A percentile compares a stretch with the other conserved stretches of the same genome.
These are phyloP conservation scores for Coemansia sp. DNA, from an alignment of 371 early-diverging fungal genomes.

Conservation along the genomic window DNA sequence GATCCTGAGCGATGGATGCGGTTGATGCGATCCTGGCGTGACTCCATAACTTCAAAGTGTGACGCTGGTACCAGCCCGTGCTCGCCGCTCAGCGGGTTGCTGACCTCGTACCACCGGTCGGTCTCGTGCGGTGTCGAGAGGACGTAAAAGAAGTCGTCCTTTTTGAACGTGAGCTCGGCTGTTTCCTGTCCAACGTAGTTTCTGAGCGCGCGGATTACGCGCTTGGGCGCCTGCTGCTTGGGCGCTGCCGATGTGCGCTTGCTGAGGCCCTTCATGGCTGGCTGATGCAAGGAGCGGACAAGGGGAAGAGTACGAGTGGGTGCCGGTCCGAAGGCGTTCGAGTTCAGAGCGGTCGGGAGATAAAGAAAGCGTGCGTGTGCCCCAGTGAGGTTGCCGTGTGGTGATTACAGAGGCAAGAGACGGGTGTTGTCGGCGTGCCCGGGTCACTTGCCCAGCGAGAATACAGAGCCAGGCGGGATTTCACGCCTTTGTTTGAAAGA, in stretches of 20 bases:
- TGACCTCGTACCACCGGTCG: conserved; percentile 82
- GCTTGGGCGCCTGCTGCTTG: conserved; percentile 64
- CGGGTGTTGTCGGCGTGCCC: too few species aligned
- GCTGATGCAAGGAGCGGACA: neutral
- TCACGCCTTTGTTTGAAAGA: conserved; percentile 22
- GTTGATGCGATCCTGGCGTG: conserved; percentile 45
- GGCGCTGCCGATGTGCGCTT: conserved; percentile 34
- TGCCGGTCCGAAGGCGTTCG: neutral
- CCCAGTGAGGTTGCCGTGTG: too few species aligned
- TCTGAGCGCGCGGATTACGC: conserved; percentile 78
- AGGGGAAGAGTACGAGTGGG: neutral
- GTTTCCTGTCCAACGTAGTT: conserved; percentile 66
- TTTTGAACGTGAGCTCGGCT: conserved; percentile 74
- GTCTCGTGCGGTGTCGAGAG: conserved; percentile 66
- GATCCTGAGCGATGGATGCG: conserved; percentile 44
- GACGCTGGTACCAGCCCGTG: conserved; percentile 78
- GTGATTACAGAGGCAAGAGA: too few species aligned
- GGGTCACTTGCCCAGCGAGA: neutral
- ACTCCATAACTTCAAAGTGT: conserved; percentile 77
- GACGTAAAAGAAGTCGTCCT: conserved; percentile 91
- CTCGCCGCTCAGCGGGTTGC: conserved; percentile 75
- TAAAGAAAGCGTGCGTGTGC: neutral
- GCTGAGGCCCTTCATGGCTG: conserved; percentile 21
- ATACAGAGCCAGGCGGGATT: neutral
- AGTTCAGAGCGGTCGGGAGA: neutral